phyloP scores from a whole-genome alignment of 805 yeast species.

The Pichia kluyveri region DNA sequence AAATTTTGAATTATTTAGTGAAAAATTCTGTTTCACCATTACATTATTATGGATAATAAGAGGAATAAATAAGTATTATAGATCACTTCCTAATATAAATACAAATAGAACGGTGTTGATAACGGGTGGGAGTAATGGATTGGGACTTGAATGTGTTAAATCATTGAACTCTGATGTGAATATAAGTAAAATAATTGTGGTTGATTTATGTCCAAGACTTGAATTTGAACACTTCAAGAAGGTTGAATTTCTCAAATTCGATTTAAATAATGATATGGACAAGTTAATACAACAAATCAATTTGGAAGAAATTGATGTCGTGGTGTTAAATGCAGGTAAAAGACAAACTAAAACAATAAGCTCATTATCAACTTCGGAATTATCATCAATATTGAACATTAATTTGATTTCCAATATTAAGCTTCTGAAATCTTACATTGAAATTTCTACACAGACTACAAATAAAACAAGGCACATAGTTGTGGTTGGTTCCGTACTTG shows the following conservation, averaged over 20 bases:
- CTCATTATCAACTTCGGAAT: constrained; percentile 16
- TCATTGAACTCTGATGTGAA: background rate
- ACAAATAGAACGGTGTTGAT: background rate
- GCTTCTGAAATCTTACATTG: constrained; percentile 26
- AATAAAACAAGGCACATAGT: constrained; percentile 29
- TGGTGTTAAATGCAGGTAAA: constrained; percentile 43
- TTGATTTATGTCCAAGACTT: constrained; percentile 24
- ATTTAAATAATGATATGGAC: constrained; percentile 13
- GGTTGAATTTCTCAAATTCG: constrained; percentile 21
- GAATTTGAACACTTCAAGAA: constrained; percentile 10
- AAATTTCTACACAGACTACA: constrained; percentile 11
- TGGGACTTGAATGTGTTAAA: constrained; percentile 35
- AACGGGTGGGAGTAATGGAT: constrained; percentile 45
- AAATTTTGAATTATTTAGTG: background rate
- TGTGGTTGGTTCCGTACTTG: constrained; percentile 38
- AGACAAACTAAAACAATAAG: constrained; percentile 29
- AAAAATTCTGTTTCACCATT: background rate
- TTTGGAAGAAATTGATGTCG: constrained; percentile 18
- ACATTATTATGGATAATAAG: constrained; percentile 14
- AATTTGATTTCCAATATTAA: constrained; percentile 37
- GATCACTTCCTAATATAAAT: background rate
- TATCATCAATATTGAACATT: constrained; percentile 28
- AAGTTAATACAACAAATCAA: constrained; percentile 19
- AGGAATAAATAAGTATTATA: background rate
- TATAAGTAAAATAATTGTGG: constrained; percentile 19